Percentiles rank a stretch among this genome's conserved stretches.
These are phyloP conservation scores for Kazachstania martiniae DNA, from an alignment of 805 yeast species.

Conservation along the genomic window DNA sequence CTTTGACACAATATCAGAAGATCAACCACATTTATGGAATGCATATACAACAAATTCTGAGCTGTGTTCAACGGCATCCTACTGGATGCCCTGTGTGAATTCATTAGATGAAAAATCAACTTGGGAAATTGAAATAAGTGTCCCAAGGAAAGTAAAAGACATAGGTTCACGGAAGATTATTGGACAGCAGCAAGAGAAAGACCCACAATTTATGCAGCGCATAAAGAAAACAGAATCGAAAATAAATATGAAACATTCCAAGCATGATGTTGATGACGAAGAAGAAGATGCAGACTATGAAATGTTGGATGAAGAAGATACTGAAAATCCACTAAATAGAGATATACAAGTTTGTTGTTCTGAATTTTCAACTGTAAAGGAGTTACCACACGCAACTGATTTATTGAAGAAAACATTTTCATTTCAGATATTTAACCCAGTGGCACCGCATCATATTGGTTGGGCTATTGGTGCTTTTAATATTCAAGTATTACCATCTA, in stretches of 20 bases:
- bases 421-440: conserved; percentile 70
- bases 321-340: conserved; percentile 20
- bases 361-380: conserved; percentile 54
- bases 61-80: conserved; percentile 69
- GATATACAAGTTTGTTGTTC: conserved; percentile 63
- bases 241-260: conserved; percentile 5
- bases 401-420: conserved; percentile 60
- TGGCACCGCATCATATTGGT: conserved; percentile 89
- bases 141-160: conserved; percentile 71
- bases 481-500: conserved; percentile 29
- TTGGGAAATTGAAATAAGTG: conserved; percentile 83
- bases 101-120: conserved; percentile 79
- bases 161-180: conserved; percentile 35
- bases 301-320: conserved; percentile 22
- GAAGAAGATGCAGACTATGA: conserved; percentile 24
- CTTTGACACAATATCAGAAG: conserved; percentile 40
- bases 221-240: conserved; percentile 7
- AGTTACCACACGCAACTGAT: conserved; percentile 67
- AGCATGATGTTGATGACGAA: conserved; percentile 25
- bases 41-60: conserved; percentile 79
- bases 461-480: conserved; percentile 90
- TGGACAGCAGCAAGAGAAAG: conserved; percentile 17
- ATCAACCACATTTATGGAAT: conserved; percentile 51
- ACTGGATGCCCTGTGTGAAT: conserved; percentile 98
- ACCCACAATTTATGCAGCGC: conserved; percentile 6